A percentile compares a stretch with the other conserved stretches of the same genome.
Evolutionary conservation across 768 basidiomycete species (phyloP).

Genomic region (Dioszegia hungarica): DNA sequence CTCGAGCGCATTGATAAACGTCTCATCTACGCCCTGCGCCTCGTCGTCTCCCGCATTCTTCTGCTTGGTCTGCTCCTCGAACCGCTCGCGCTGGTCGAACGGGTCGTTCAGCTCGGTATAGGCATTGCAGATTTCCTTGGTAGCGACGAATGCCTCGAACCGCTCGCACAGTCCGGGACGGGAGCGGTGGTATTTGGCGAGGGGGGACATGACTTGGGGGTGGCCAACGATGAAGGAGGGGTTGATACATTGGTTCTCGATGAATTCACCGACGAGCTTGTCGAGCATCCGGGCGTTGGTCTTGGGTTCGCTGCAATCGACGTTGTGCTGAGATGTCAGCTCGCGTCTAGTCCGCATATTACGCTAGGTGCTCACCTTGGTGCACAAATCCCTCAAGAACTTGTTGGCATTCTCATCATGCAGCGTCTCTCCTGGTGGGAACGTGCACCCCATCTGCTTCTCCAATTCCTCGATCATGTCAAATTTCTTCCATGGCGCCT

Average conservation of each 20-base stretch:
- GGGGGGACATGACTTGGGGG: constrained; percentile 98
- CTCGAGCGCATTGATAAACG: constrained; percentile 93
- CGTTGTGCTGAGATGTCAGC: constrained; percentile 66
- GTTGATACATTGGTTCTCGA: constrained; percentile 92
- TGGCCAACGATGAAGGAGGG: constrained; percentile 98
- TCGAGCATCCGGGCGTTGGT: constrained; percentile 92
- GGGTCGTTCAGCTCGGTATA: constrained; percentile 99
- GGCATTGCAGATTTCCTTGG: constrained; percentile 97
- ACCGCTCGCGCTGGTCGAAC: constrained; percentile 74
- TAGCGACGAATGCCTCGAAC: constrained; percentile 97
- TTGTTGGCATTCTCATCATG: constrained; percentile 81
- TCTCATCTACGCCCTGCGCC: constrained; percentile 94
- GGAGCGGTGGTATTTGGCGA: constrained; percentile 98
- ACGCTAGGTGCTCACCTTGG: constrained; percentile 59
- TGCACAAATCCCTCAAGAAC: constrained; percentile 77
- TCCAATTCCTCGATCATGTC: constrained; percentile 97
- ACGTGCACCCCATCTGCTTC: constrained; percentile 82
- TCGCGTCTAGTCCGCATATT: background rate
- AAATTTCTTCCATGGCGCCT: constrained; percentile 94
- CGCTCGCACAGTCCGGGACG: constrained; percentile 95
- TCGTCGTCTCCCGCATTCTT: constrained; percentile 98
- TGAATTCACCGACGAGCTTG: constrained; percentile 98
- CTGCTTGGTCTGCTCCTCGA: constrained; percentile 86
- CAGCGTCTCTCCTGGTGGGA: constrained; percentile 86
- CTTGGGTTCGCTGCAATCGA: constrained; percentile 92